phyloP scores from a whole-genome alignment of 2,329 filamentous ascomycete genomes.

The Zymoseptoria ardabiliae region DNA sequence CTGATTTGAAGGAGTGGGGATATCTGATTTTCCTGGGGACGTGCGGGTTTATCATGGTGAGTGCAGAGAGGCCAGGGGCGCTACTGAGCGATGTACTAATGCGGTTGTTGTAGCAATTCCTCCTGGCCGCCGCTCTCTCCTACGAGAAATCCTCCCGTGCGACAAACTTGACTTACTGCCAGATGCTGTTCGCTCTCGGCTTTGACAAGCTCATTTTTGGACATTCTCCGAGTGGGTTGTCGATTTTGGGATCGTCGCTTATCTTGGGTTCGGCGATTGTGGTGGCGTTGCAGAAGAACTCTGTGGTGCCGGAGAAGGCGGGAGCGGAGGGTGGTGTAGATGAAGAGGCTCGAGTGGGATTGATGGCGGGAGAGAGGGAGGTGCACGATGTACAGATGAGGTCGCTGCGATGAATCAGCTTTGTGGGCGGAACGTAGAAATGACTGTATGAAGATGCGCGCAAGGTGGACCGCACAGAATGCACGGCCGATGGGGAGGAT shows the following conservation, averaged over 20 bases:
- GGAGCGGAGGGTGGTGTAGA: conserved; percentile 12
- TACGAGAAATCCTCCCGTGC: conserved; percentile 59
- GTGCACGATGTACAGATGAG: neutral
- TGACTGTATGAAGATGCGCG: neutral
- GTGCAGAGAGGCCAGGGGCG: conserved; percentile 5
- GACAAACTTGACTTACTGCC: conserved; percentile 61
- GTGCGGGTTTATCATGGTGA: conserved; percentile 66
- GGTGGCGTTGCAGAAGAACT: conserved; percentile 49
- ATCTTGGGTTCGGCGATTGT: conserved; percentile 61
- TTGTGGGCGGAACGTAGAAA: neutral
- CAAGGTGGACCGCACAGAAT: neutral
- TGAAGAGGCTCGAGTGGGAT: conserved; percentile 20
- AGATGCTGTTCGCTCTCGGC: conserved; percentile 61
- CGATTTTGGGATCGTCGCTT: conserved; percentile 54
- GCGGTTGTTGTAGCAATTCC: conserved; percentile 53
- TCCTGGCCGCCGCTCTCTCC: conserved; percentile 70
- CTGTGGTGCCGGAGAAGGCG: conserved; percentile 4
- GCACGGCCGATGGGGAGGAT: neutral
- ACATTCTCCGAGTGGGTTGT: conserved; percentile 49
- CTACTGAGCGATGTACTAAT: neutral
- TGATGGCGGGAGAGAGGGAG: neutral
- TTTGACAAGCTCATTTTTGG: conserved; percentile 60
- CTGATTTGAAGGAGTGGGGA: conserved; percentile 52
- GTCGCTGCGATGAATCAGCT: neutral
- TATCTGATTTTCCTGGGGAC: conserved; percentile 61